Evolutionary conservation across 179 eudicot genomes (phyloP).

Genomic region (Beta corolliflora): DNA sequence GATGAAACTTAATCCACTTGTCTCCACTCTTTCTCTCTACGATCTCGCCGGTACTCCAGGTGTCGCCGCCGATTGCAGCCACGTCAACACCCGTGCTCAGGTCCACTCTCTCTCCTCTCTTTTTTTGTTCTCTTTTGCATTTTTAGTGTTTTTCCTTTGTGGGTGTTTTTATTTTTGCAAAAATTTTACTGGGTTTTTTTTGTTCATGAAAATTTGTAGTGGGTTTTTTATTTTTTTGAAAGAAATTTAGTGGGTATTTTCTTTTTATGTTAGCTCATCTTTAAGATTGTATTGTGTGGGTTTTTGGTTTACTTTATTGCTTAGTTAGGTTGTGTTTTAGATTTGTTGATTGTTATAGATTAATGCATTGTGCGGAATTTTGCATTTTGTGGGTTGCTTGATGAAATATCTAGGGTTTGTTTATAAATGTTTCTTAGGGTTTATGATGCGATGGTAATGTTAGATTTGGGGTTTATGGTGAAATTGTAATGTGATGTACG

Average conservation of each 20-base stretch:
- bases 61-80: conserved; percentile 93
- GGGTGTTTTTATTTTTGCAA: background rate
- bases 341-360: background rate
- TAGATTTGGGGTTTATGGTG: background rate
- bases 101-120: conserved; percentile 18
- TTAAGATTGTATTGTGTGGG: background rate
- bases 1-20: conserved; percentile 92
- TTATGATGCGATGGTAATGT: background rate
- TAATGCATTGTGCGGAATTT: background rate
- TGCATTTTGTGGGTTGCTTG: too few relatives aligned
- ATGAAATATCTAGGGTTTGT: too few relatives aligned
- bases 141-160: conserved; percentile 1
- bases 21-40: conserved; percentile 69
- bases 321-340: background rate
- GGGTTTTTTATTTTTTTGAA: background rate
- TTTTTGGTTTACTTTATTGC: background rate
- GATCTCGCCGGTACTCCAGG: conserved; percentile 95
- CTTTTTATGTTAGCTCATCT: background rate
- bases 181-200: background rate
- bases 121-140: background rate
- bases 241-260: background rate
- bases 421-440: background rate
- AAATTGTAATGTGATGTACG: background rate
- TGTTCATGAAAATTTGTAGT: background rate
- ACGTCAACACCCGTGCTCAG: conserved; percentile 78